Percentiles rank a stretch among this genome's conserved stretches.
Conservation (phyloP, 1,139 yeast genomes). For the Debaryomyces psychrophilus region DNA sequence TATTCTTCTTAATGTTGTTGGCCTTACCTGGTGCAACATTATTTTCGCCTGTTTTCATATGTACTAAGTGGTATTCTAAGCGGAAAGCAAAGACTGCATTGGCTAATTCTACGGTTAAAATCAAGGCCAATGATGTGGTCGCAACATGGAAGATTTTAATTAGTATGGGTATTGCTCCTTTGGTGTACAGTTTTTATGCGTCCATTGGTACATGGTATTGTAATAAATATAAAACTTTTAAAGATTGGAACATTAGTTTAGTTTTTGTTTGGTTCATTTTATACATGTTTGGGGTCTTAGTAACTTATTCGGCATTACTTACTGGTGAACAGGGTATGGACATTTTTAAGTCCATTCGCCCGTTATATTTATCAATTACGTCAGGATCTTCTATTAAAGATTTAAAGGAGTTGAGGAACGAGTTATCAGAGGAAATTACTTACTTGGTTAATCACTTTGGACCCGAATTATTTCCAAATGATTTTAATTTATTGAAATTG, state of each 20-base stretch:
- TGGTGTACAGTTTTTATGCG: constrained; percentile 80
- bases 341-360: constrained; percentile 77
- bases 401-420: constrained; percentile 44
- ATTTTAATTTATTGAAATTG: constrained; percentile 47
- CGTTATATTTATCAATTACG: constrained; percentile 73
- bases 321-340: constrained; percentile 96
- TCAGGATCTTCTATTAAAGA: constrained; percentile 62
- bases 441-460: constrained; percentile 49
- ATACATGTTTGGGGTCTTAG: constrained; percentile 61
- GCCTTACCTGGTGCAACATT: constrained; percentile 85
- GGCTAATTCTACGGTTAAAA: constrained; percentile 86
- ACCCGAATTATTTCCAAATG: constrained; percentile 48
- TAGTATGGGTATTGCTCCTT: constrained; percentile 86
- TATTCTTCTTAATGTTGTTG: constrained; percentile 56
- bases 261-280: constrained; percentile 49
- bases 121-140: constrained; percentile 87
- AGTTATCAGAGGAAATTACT: constrained; percentile 47
- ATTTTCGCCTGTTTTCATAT: constrained; percentile 83
- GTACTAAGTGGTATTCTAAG: constrained; percentile 72
- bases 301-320: constrained; percentile 84
- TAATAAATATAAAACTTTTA: constrained; percentile 20
- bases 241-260: constrained; percentile 21
- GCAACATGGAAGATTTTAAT: constrained; percentile 96
- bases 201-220: constrained; percentile 60
- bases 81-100: constrained; percentile 78